Percentiles rank a stretch among this genome's conserved stretches.
Evolutionary conservation across 108 stramenopile genomes (phyloP).

Genomic region (Licmophora abbreviata): DNA sequence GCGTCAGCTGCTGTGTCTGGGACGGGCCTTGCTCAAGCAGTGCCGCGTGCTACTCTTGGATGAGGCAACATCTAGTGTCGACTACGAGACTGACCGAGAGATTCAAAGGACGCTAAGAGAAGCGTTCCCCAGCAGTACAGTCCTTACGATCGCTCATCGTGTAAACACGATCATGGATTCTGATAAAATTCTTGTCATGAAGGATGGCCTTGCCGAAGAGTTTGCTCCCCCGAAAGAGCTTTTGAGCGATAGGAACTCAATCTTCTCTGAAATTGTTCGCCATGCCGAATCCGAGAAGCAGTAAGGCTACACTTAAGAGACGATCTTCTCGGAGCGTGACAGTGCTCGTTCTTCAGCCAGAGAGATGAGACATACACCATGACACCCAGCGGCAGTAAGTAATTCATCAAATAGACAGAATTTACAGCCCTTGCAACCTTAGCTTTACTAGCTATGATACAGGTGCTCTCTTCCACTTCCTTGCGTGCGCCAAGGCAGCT

Average conservation of each 20-base stretch:
- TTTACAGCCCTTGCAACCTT: too few species aligned
- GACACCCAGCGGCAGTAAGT: too few species aligned
- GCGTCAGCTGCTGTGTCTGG: slow-evolving; percentile 89
- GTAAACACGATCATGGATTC: slow-evolving; percentile 92
- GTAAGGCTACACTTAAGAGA: too few species aligned
- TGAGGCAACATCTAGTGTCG: slow-evolving; percentile 85
- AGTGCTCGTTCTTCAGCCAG: too few species aligned
- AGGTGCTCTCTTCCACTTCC: too few species aligned
- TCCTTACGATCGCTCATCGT: slow-evolving; percentile 90
- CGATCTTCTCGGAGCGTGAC: too few species aligned
- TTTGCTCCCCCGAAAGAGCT: slow-evolving; percentile 81
- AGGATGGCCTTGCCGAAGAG: slow-evolving; percentile 79
- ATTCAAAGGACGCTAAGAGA: slow-evolving; percentile 74
- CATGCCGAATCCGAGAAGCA: slow-evolving; percentile 35
- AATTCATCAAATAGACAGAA: too few species aligned
- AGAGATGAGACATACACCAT: too few species aligned
- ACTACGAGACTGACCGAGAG: slow-evolving; percentile 78
- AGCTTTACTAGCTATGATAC: too few species aligned
- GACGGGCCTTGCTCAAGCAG: slow-evolving; percentile 80
- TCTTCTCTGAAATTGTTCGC: slow-evolving; percentile 75
- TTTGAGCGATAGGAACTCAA: slow-evolving; percentile 48
- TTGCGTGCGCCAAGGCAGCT: too few species aligned
- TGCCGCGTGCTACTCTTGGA: slow-evolving; percentile 76
- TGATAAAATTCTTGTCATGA: slow-evolving; percentile 89
- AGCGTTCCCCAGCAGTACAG: slow-evolving; percentile 62